Base-by-base conservation (phyloP, 176 grass and related monocot genomes). In the Eleusine indica region DNA sequence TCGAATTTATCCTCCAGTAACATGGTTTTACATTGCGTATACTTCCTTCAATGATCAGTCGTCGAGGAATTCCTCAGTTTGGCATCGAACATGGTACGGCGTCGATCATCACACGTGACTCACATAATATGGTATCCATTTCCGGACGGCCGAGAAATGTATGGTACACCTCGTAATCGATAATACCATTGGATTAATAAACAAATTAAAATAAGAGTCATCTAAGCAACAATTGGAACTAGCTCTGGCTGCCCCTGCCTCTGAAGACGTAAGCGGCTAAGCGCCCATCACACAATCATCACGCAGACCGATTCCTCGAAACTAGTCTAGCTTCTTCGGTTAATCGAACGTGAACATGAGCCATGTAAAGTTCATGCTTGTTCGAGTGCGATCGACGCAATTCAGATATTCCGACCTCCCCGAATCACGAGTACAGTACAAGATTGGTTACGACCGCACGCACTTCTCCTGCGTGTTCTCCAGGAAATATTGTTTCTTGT, bases 301-400 rank as follows among this genome's bases (percentile, higher is more conserved):
- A 69, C 35, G 30, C 68, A 30, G 43, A 54, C 30, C 43, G 6
- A 53, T 14, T 14, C 43, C 76, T 60, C 10, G 42, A 51, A 71
- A 63, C 25, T 39, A 62, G 37, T 14, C 9, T 3, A 12, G 38
- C 61, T 48, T 53, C 61, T 48, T 25, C 12, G 53, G 18, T 10
- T 58, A 46, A 46, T 84, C 18, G 28, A 42, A 28, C 4, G 28
- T 21, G 77, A 56, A 56, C 60, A 65, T 32, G 43, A 51, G 29
- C 25, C 78, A 17, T 62, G 40, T 64, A 71, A 81, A 82, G 70
- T 61, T 19, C 2, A 65, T 15, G 29, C 19, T 54, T 32, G 76
- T 3, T 87, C 41, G 73, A 81, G 85, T 87, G 53, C 21, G 32
- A 71, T 7, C 62, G 32, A 87, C 64, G 72, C 53, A 51, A 87